Evolutionary conservation across 208 protist species (phyloP).

Genomic region (Trypanosoma grayi): DNA sequence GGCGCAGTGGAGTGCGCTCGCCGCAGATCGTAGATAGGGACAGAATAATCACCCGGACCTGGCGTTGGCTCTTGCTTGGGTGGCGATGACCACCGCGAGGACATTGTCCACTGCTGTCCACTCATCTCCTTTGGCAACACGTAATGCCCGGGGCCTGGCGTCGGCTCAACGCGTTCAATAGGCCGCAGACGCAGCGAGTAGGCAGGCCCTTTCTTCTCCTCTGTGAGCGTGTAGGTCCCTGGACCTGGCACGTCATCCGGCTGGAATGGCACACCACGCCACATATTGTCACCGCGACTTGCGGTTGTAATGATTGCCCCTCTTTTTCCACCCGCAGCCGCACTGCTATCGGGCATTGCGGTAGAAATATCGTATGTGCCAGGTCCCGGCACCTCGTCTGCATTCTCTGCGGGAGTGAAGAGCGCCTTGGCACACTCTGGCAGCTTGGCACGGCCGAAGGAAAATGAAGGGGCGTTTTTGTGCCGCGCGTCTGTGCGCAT

Average conservation of each 20-base stretch:
- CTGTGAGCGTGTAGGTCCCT: conserved; percentile 10
- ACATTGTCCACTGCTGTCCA: conserved; percentile 33
- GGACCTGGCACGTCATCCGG: conserved; percentile 32
- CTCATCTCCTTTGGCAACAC: conserved; percentile 13
- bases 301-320: conserved; percentile 15
- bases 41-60: conserved; percentile 29
- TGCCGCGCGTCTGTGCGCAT: conserved; percentile 13
- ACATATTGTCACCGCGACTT: conserved; percentile 15
- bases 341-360: conserved; percentile 1
- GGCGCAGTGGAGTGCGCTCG: conserved; percentile 10
- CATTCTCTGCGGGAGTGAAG: conserved; percentile 3
- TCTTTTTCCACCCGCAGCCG: conserved; percentile 4
- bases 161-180: not conserved
- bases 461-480: conserved; percentile 24
- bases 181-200: conserved; percentile 25
- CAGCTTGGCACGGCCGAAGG: conserved; percentile 21
- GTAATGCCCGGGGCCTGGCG: conserved; percentile 34
- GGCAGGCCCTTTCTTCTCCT: conserved; percentile 17
- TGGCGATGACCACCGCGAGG: not conserved
- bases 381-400: conserved; percentile 21
- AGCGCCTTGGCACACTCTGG: not conserved
- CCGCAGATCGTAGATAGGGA: conserved; percentile 18
- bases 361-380: conserved; percentile 8
- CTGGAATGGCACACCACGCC: conserved; percentile 17
- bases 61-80: conserved; percentile 1